Conservation (phyloP, 2,329 filamentous ascomycete species). For the Thyridium curvatum region DNA sequence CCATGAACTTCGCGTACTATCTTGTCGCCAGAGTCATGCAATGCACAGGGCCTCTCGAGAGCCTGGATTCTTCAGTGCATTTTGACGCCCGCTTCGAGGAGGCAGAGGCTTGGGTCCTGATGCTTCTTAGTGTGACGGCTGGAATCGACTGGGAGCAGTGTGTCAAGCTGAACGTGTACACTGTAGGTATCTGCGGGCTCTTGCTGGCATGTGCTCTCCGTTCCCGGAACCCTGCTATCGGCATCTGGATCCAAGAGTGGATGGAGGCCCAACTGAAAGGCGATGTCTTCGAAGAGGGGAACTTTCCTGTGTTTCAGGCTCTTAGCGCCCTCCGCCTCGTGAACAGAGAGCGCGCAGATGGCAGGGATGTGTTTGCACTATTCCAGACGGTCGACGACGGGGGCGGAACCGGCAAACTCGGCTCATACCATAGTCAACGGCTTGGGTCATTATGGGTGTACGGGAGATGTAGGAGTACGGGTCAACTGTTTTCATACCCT, state of each 20-base stretch:
- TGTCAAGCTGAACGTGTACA: no score
- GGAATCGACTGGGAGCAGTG: no score
- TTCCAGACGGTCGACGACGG: slow-evolving; percentile 9
- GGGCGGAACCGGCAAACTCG: slow-evolving; percentile 7
- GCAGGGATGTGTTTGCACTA: slow-evolving; percentile 3
- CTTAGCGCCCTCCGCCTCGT: slow-evolving; percentile 5
- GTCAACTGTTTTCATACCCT: neutral
- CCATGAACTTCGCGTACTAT: slow-evolving; percentile 12
- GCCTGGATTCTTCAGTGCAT: no score
- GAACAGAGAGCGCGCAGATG: neutral
- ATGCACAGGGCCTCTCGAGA: slow-evolving; percentile 2
- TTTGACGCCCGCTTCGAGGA: no score
- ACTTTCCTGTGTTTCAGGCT: slow-evolving; percentile 13
- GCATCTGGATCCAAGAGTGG: slow-evolving; percentile 5
- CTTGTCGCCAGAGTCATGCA: slow-evolving; percentile 9
- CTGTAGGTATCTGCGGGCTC: no score
- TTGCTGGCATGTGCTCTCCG: no score
- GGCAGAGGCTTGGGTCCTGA: no score
- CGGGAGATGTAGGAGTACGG: slow-evolving; percentile 6
- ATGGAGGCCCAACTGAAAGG: slow-evolving; percentile 7
- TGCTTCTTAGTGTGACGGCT: no score
- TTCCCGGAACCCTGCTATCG: no score
- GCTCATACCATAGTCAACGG: slow-evolving; percentile 7
- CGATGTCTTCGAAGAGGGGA: slow-evolving; percentile 13
- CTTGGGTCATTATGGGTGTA: slow-evolving; percentile 4